These are phyloP conservation scores for Metschnikowia kunwiensis DNA, from an alignment of 805 yeast genomes.

Conservation along the genomic window DNA sequence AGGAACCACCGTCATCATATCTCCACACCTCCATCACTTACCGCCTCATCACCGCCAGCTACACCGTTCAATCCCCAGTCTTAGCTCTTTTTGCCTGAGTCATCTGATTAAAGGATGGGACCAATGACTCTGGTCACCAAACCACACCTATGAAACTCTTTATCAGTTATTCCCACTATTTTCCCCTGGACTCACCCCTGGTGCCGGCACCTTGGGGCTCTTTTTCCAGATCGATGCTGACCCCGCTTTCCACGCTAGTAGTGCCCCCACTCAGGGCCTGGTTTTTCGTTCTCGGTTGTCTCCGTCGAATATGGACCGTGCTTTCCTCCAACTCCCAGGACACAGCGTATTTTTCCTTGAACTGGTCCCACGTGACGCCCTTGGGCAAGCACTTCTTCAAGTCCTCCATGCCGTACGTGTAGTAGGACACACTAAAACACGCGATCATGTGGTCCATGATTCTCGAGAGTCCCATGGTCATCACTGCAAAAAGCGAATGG, in stretches of 20 bases:
- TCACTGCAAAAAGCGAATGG: constrained; percentile 30
- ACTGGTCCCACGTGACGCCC: constrained; percentile 19
- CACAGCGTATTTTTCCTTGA: constrained; percentile 21
- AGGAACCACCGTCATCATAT: no score
- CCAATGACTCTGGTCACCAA: no score
- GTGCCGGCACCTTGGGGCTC: not conserved
- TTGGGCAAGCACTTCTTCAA: constrained; percentile 31
- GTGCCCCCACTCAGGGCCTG: no score
- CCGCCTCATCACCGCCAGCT: no score
- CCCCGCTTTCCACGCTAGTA: no score
- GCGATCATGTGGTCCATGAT: constrained; percentile 33
- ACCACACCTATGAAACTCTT: no score
- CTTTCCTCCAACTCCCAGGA: constrained; percentile 33
- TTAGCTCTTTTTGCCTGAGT: no score
- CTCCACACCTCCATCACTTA: no score
- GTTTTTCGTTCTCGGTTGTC: constrained; percentile 1
- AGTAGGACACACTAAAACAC: constrained; percentile 33
- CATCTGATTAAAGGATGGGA: no score
- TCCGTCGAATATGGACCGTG: constrained; percentile 23
- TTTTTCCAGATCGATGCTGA: not conserved
- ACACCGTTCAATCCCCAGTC: no score
- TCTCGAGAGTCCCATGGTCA: constrained; percentile 41
- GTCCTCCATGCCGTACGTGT: constrained; percentile 28
- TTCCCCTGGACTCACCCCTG: not conserved
- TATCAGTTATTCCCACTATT: no score